A percentile compares a stretch with the other conserved stretches of the same genome.
phyloP scores from a whole-genome alignment of 192 early-diverging fungal genomes.

The Coemansia sp. region DNA sequence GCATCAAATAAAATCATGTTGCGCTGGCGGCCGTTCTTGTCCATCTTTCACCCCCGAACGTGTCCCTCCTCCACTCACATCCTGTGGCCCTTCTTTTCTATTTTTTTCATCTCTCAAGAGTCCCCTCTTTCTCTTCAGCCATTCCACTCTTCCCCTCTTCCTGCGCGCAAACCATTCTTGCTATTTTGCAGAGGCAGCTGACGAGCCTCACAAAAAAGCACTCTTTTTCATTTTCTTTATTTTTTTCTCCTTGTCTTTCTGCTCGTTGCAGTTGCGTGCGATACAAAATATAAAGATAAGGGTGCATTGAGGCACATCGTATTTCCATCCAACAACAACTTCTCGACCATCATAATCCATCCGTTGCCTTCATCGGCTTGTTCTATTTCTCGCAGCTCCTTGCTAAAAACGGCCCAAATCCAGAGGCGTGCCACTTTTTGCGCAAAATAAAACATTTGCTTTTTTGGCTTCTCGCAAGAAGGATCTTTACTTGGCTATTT shows the following conservation, averaged over 20 bases:
- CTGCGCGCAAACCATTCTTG: constrained; percentile 5
- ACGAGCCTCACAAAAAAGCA: constrained; percentile 2
- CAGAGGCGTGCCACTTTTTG: not conserved
- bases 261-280: not conserved
- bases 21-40: constrained; percentile 4
- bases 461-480: constrained; percentile 7
- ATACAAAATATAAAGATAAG: no score
- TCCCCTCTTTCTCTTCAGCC: constrained; percentile 3
- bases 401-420: not conserved
- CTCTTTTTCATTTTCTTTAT: constrained; percentile 1
- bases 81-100: not conserved
- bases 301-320: no score
- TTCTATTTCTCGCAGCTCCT: not conserved
- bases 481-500: not conserved
- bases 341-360: no score
- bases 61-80: not conserved
- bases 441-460: constrained; percentile 2
- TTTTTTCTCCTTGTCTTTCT: not conserved
- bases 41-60: not conserved
- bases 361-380: no score
- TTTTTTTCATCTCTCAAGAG: constrained; percentile 15
- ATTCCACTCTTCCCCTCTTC: constrained; percentile 1
- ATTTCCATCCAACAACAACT: no score
- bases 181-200: constrained; percentile 12
- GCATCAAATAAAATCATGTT: constrained; percentile 35